Evolutionary conservation across 805 yeast species (phyloP).

Genomic region (Yamadazyma laniorum): DNA sequence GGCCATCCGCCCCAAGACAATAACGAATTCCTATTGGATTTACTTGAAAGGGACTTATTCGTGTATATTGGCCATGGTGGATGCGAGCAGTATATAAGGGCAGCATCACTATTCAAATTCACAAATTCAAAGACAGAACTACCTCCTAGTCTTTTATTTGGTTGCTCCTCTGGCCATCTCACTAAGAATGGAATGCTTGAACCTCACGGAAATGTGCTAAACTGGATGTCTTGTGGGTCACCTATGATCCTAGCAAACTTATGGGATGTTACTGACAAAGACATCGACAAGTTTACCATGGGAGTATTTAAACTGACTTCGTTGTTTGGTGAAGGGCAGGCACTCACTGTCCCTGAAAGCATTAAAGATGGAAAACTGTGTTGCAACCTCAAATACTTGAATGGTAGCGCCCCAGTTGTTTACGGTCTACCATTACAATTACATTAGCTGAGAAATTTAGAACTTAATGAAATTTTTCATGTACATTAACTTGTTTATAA

Average conservation of each 20-base stretch:
- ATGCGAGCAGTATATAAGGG: conserved; percentile 77
- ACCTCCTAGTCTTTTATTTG: conserved; percentile 70
- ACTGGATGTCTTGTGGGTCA: conserved; percentile 76
- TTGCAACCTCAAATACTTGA: conserved; percentile 71
- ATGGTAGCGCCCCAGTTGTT: conserved; percentile 90
- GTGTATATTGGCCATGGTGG: conserved; percentile 95
- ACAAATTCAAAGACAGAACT: conserved; percentile 30
- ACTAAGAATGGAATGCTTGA: conserved; percentile 58
- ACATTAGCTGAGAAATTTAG: too few relatives aligned
- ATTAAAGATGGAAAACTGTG: conserved; percentile 58
- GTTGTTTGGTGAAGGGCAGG: conserved; percentile 26
- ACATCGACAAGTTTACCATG: conserved; percentile 75
- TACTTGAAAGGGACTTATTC: conserved; percentile 47
- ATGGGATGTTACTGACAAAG: conserved; percentile 98
- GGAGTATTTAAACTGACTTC: conserved; percentile 69
- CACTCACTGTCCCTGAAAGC: conserved; percentile 50
- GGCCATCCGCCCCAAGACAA: conserved; percentile 58
- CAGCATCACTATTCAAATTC: conserved; percentile 43
- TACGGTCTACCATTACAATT: conserved; percentile 74
- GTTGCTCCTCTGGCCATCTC: conserved; percentile 85
- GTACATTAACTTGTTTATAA: too few relatives aligned
- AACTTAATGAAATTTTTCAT: too few relatives aligned
- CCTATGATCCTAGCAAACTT: conserved; percentile 81
- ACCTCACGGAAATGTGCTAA: conserved; percentile 72
- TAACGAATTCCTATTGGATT: conserved; percentile 41